phyloP scores from a whole-genome alignment of 164 flowering plant species.

The Aristolochia californica region DNA sequence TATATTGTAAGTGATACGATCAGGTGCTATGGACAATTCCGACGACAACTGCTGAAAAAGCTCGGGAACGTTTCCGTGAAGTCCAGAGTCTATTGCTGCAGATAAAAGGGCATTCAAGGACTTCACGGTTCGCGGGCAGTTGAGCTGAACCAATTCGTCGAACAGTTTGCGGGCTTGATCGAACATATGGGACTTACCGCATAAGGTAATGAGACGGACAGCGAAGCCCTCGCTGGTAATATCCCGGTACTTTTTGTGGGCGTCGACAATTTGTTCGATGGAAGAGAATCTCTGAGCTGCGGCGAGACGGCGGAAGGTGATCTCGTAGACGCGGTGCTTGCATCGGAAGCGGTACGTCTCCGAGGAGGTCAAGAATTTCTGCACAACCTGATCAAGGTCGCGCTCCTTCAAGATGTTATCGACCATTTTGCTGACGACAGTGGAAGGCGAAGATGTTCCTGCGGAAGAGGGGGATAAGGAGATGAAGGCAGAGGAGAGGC shows the following conservation, averaged over 20 bases:
- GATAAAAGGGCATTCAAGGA: conserved; percentile 41
- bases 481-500: neutral
- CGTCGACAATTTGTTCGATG: conserved; percentile 30
- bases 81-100: conserved; percentile 23
- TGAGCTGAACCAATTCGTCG: conserved; percentile 42
- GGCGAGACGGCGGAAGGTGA: conserved; percentile 27
- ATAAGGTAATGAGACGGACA: conserved; percentile 19
- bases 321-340: conserved; percentile 14
- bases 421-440: neutral
- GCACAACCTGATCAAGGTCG: conserved; percentile 21
- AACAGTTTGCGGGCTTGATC: conserved; percentile 38
- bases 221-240: conserved; percentile 21
- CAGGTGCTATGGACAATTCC: conserved; percentile 18
- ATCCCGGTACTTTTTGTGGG: conserved; percentile 28
- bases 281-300: conserved; percentile 11
- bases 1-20: conserved; percentile 31
- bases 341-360: conserved; percentile 27
- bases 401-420: conserved; percentile 20
- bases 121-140: conserved; percentile 25
- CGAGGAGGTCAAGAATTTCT: conserved; percentile 35
- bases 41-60: conserved; percentile 22
- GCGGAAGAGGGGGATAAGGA: neutral
- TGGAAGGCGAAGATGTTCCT: neutral
- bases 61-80: conserved; percentile 21
- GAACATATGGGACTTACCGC: conserved; percentile 33